A percentile compares a stretch with the other conserved stretches of the same genome.
Conservation (phyloP, 2,329 filamentous ascomycete species). For the Epicoccum nigrum region DNA sequence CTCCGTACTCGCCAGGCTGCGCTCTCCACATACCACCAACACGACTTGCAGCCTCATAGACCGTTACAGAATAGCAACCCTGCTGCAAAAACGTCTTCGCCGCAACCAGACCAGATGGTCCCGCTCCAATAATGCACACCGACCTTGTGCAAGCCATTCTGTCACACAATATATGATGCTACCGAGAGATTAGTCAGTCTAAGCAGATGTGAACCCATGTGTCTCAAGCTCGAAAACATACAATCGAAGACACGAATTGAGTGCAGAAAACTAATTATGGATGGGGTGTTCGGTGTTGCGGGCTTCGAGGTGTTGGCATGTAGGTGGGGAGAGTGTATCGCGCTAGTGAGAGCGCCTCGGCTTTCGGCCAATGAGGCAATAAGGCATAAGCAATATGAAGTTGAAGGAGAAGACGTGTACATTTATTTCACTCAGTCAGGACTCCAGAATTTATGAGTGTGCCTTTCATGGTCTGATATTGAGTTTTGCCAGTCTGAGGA, state of each 20-base stretch:
- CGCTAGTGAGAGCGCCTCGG: constrained; percentile 27
- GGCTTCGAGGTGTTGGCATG: neutral
- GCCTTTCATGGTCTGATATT: constrained; percentile 56
- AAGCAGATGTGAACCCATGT: too few relatives aligned
- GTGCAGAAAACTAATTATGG: neutral
- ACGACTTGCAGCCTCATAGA: constrained; percentile 70
- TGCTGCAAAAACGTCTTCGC: constrained; percentile 71
- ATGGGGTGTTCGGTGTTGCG: neutral
- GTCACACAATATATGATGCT: constrained; percentile 1
- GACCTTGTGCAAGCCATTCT: constrained; percentile 30
- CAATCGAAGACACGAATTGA: too few relatives aligned
- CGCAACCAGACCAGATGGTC: constrained; percentile 53
- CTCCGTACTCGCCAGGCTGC: constrained; percentile 52
- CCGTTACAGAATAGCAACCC: constrained; percentile 68
- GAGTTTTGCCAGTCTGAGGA: constrained; percentile 54
- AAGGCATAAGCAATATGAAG: neutral
- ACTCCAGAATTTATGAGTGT: constrained; percentile 44
- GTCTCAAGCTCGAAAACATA: too few relatives aligned
- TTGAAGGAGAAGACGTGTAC: constrained; percentile 6
- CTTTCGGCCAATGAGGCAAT: constrained; percentile 10
- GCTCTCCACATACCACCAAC: constrained; percentile 81
- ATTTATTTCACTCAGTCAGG: constrained; percentile 27
- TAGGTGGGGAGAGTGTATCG: constrained; percentile 11
- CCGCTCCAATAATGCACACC: constrained; percentile 53
- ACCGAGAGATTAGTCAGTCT: neutral